Conservation (phyloP, 2,329 filamentous ascomycete genomes). For the Aspergillaceae sp. region DNA sequence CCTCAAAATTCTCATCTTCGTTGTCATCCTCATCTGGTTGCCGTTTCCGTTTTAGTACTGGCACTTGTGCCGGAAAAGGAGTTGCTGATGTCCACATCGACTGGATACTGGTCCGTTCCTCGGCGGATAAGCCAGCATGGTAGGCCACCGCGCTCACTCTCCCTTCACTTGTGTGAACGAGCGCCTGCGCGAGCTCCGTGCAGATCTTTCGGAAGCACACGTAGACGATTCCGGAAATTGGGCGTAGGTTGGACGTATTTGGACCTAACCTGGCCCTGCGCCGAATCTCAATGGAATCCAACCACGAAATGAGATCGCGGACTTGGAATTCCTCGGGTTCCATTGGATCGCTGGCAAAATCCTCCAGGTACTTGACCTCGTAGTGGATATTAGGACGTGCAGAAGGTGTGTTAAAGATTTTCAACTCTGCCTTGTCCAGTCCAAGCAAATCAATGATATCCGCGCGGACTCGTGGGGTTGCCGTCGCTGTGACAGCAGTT, state of each 20-base stretch:
- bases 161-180: conserved; percentile 20
- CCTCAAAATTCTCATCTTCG: too few relatives aligned
- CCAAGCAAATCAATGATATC: conserved; percentile 72
- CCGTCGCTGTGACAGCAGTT: conserved; percentile 87
- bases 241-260: conserved; percentile 16
- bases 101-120: conserved; percentile 54
- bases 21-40: too few relatives aligned
- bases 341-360: conserved; percentile 20
- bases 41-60: not conserved
- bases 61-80: not conserved
- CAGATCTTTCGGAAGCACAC: conserved; percentile 35
- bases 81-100: conserved; percentile 30
- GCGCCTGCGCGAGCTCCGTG: conserved; percentile 30
- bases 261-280: conserved; percentile 47
- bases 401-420: conserved; percentile 74
- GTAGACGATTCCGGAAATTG: conserved; percentile 42
- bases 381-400: conserved; percentile 80
- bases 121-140: conserved; percentile 60
- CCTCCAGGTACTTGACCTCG: conserved; percentile 60
- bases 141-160: conserved; percentile 38
- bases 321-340: conserved; percentile 53
- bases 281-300: conserved; percentile 62
- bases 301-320: conserved; percentile 70
- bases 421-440: conserved; percentile 55
- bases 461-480: conserved; percentile 68